phyloP scores from a whole-genome alignment of 208 protist species.

The Trypanosoma lewisi region DNA sequence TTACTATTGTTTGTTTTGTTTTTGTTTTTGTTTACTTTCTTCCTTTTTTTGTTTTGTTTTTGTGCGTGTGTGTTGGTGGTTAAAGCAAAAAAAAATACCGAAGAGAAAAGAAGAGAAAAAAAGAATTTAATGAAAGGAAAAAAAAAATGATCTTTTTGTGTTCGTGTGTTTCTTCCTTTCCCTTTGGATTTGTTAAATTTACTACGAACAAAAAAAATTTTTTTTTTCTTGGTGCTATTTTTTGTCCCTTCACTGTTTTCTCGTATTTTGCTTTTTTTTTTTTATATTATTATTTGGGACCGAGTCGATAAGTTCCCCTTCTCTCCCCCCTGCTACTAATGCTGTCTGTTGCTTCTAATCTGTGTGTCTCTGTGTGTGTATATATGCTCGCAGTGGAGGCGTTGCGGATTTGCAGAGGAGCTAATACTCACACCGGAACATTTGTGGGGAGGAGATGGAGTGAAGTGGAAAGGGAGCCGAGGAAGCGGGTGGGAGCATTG shows the following conservation, averaged over 20 bases:
- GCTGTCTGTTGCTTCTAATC: not conserved
- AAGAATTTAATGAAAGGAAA: not conserved
- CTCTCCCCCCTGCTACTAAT: slow-evolving; percentile 2
- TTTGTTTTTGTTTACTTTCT: slow-evolving; percentile 17
- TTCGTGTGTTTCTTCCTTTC: not conserved
- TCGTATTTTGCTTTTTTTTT: not conserved
- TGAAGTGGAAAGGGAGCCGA: not conserved
- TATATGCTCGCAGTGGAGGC: not conserved
- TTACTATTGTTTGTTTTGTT: slow-evolving; percentile 16
- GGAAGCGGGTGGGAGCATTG: not conserved
- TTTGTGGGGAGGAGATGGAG: not conserved
- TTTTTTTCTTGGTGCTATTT: slow-evolving; percentile 14
- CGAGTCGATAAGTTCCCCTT: slow-evolving; percentile 17
- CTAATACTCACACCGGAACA: not conserved
- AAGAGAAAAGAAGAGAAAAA: slow-evolving; percentile 2
- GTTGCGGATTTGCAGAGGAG: not conserved
- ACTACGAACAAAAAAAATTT: too few relatives aligned
- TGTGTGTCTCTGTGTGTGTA: not conserved
- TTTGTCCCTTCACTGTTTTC: not conserved
- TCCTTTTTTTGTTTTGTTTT: slow-evolving; percentile 20
- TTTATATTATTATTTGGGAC: not conserved
- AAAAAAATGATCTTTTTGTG: too few relatives aligned
- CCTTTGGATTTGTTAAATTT: not conserved
- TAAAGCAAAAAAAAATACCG: not conserved
- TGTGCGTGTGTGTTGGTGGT: not conserved